Conservation (phyloP, 306 rosid genomes). For the Sphenostylis stenocarpa region DNA sequence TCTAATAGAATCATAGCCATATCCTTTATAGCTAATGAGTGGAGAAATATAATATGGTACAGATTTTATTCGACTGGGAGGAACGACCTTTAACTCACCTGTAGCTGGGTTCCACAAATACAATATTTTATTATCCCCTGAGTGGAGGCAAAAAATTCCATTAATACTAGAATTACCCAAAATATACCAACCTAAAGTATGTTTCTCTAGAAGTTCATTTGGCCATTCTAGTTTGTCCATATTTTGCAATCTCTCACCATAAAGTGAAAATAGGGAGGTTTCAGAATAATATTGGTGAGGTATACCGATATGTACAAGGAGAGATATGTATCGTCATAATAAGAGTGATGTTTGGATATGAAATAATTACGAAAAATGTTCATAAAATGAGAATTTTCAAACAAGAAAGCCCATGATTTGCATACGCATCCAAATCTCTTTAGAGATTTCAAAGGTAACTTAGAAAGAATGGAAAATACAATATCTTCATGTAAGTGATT, state of each 20-base stretch:
- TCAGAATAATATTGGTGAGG: rapidly evolving
- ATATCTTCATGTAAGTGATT: background rate
- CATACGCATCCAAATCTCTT: background rate
- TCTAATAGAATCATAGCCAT: background rate
- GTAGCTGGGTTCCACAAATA: background rate
- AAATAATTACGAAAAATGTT: too few relatives aligned
- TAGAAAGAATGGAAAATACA: too few relatives aligned
- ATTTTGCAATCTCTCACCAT: background rate
- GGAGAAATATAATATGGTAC: too few relatives aligned
- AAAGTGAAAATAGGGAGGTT: background rate
- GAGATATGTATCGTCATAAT: background rate
- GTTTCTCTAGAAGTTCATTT: background rate
- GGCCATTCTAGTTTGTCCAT: background rate
- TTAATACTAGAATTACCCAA: background rate
- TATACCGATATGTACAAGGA: background rate
- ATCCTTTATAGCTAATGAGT: too few relatives aligned
- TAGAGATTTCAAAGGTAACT: background rate
- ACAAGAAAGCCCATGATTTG: background rate
- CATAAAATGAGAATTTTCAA: background rate
- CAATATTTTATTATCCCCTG: too few relatives aligned
- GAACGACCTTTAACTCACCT: background rate
- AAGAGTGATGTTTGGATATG: background rate
- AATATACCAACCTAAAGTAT: too few relatives aligned
- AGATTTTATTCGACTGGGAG: background rate
- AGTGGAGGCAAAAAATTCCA: too few relatives aligned